phyloP scores from a whole-genome alignment of 1,139 yeast species.

The Yamadazyma epiphylla region DNA sequence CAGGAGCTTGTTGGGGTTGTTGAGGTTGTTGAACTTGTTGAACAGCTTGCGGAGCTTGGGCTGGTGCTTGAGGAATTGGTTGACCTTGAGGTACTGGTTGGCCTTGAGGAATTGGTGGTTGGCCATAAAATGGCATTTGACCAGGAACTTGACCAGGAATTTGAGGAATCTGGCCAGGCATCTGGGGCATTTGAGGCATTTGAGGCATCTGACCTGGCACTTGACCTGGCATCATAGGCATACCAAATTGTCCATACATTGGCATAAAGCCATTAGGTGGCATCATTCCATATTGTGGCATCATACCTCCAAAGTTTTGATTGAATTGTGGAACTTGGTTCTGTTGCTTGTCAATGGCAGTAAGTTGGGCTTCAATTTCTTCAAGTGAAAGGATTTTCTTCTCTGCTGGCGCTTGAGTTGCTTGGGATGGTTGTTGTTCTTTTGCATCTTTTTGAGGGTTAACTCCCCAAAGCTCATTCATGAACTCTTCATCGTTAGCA shows the following conservation, averaged over 20 bases:
- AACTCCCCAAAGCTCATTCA: constrained; percentile 49
- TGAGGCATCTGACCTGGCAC: constrained; percentile 5
- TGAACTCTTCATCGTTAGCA: constrained; percentile 45
- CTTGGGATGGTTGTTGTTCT: constrained; percentile 2
- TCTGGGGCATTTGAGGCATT: constrained; percentile 10
- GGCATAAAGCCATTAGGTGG: constrained; percentile 40
- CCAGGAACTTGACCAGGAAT: constrained; percentile 15
- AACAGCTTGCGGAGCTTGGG: constrained; percentile 13
- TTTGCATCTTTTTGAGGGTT: constrained; percentile 16
- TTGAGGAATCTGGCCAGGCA: constrained; percentile 12
- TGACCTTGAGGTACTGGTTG: constrained; percentile 15
- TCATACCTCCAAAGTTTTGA: constrained; percentile 36
- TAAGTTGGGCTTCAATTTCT: constrained; percentile 73
- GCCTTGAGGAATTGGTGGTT: too few species aligned
- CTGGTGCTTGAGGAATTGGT: constrained; percentile 14
- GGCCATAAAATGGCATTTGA: constrained; percentile 20
- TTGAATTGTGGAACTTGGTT: constrained; percentile 16
- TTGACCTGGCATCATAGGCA: constrained; percentile 20
- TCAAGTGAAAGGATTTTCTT: constrained; percentile 61
- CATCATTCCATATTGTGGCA: constrained; percentile 40
- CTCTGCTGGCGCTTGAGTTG: constrained; percentile 16
- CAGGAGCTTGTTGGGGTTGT: constrained; percentile 14
- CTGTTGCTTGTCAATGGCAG: constrained; percentile 40
- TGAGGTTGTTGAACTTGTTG: constrained; percentile 14
- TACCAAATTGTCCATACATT: constrained; percentile 28